Base-by-base conservation (phyloP, 108 stramenopile species). In the Skeletonema menzelii region DNA sequence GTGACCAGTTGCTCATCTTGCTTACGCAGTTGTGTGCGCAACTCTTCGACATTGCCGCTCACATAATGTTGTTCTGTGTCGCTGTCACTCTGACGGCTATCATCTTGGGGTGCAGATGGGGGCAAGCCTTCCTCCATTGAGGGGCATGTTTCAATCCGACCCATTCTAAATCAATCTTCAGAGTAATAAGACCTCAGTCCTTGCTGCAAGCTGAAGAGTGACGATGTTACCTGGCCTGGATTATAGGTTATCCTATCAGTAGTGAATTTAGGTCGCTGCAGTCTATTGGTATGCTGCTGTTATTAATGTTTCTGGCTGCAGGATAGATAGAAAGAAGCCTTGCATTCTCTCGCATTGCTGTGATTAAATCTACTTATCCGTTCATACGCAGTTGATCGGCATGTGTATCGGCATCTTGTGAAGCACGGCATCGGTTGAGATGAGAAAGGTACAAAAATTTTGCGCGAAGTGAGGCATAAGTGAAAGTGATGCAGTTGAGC, bases 1-100 rank as follows among this genome's bases (percentile, higher is more conserved):
- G 85, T 77, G 5, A 67, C 59, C 38, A 92, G n/a, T 30, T 80
- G 69, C 24, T 44, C 66, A 55, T 92, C 91, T 67, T 83, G 75
- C 63, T 88, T 81, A 40, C 85, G 49, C 14, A 91, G 67, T 59
- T 78, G 71, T 42, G 49, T 2, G 4, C 49, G 49, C 49, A 53
- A 53, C 49, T 44, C 37, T 35, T 86, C 88, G 12, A 80, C 74
- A 53, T 78, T 56, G 0, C 59, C 44, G 8, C 67, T 71, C 31
- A 66, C 28, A 62, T 68, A 56, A 46, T 63, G 42, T 6, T 71
- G 56, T 53, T 59, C 37, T 44, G 67, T 30, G 47, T 72, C 70
- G 42, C 59, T 72, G 10, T 62, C 49, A 24, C 46, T 32, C 22
- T 53, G 49, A 53, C 49, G 49, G n/a, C 49, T 53, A n/a, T 53